phyloP scores from a whole-genome alignment of 768 basidiomycete genomes.

The Russula ochroleuca region DNA sequence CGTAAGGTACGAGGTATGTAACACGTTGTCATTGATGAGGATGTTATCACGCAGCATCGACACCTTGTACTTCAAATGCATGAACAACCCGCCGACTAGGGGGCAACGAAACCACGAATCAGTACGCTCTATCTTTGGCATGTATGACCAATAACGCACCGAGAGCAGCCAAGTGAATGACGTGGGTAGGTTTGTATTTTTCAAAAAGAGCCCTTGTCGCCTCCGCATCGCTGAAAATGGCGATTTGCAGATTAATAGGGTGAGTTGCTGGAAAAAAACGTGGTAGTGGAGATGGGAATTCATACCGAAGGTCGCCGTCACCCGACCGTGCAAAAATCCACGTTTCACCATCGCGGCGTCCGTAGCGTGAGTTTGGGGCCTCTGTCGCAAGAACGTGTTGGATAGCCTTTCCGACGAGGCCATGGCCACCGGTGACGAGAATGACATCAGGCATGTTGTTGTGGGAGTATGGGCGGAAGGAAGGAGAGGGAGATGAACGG shows the following conservation, averaged over 20 bases:
- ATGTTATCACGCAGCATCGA: not conserved
- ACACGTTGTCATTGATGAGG: slow-evolving; percentile 1
- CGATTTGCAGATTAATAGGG: not conserved
- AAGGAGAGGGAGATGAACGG: not conserved
- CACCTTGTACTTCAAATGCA: not conserved
- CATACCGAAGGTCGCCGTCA: slow-evolving; percentile 1
- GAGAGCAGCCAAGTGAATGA: not conserved
- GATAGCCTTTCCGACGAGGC: not conserved
- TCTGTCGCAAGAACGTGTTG: not conserved
- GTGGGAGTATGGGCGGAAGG: not conserved
- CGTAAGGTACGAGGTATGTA: not conserved
- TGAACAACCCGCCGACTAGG: not conserved
- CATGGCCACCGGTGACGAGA: not conserved
- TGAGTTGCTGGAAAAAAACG: not conserved
- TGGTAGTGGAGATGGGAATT: not conserved
- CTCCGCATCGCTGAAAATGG: not conserved
- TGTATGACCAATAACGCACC: not conserved
- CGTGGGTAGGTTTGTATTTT: not conserved
- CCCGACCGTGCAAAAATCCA: not conserved
- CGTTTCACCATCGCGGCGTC: not conserved
- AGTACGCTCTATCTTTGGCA: not conserved
- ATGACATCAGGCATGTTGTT: not conserved
- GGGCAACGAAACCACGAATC: not conserved
- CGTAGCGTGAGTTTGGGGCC: not conserved
- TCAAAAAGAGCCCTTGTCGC: not conserved